Conservation (phyloP, 345 rosid species). For the Durio zibethinus region DNA sequence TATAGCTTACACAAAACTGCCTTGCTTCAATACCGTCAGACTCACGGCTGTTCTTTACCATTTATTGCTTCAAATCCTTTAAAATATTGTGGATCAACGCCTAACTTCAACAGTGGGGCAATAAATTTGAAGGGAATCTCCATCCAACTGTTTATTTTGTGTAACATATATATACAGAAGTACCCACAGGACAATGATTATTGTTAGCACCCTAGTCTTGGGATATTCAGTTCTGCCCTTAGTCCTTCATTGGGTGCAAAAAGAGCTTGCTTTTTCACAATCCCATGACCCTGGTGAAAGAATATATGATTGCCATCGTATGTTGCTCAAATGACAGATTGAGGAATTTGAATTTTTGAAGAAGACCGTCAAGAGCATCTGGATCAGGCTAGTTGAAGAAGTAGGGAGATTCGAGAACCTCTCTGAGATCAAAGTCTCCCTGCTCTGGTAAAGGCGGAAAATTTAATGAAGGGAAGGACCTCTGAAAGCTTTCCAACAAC, state of each 20-base stretch:
- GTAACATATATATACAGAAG: constrained; percentile 17
- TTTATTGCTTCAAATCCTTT: constrained; percentile 6
- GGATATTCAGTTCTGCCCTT: not conserved
- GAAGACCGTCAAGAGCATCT: not conserved
- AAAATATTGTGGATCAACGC: not conserved
- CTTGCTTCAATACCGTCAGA: not conserved
- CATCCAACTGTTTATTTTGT: not conserved
- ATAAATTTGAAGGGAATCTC: not conserved
- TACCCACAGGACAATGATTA: not conserved
- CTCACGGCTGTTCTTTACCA: not conserved
- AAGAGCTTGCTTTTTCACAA: constrained; percentile 4
- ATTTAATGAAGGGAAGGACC: constrained; percentile 57
- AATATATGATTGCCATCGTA: constrained; percentile 7
- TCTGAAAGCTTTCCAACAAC: constrained; percentile 80
- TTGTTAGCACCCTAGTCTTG: not conserved
- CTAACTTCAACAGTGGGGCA: not conserved
- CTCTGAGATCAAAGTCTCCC: constrained; percentile 88
- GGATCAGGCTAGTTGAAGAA: constrained; percentile 73
- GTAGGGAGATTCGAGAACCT: constrained; percentile 74
- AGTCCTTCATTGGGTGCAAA: not conserved
- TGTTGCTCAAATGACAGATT: not conserved
- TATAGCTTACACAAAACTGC: not conserved
- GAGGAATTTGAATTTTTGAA: not conserved
- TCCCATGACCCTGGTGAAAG: constrained; percentile 11
- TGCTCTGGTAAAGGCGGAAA: constrained; percentile 93